phyloP scores from a whole-genome alignment of 768 basidiomycete species.

The Lactarius vividus region DNA sequence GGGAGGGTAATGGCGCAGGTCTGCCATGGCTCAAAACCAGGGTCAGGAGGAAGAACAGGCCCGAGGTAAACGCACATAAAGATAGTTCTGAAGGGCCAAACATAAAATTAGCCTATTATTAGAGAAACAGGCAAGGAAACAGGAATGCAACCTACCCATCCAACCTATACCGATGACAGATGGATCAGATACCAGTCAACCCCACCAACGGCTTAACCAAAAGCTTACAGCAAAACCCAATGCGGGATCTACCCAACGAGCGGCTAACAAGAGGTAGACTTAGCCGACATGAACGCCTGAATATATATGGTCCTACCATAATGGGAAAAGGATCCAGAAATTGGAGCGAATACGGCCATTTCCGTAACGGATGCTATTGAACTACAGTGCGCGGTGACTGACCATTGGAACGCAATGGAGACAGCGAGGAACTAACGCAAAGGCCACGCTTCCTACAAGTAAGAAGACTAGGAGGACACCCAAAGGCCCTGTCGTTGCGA shows the following conservation, averaged over 20 bases:
- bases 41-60: not conserved
- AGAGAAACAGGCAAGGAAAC: not conserved
- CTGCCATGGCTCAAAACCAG: constrained; percentile 7
- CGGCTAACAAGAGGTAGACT: constrained; percentile 26
- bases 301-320: constrained; percentile 28
- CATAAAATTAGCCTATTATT: not conserved
- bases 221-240: constrained; percentile 34
- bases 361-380: constrained; percentile 35
- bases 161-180: constrained; percentile 18
- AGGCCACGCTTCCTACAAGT: constrained; percentile 33
- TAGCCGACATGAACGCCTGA: not conserved
- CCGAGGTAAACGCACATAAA: constrained; percentile 16
- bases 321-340: constrained; percentile 33
- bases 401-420: not conserved
- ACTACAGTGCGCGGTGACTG: constrained; percentile 18
- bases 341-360: constrained; percentile 33
- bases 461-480: constrained; percentile 34
- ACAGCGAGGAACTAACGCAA: constrained; percentile 29
- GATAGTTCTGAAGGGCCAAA: constrained; percentile 23
- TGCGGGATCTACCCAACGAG: constrained; percentile 37
- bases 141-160: constrained; percentile 22
- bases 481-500: constrained; percentile 32
- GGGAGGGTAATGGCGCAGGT: constrained; percentile 26
- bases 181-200: not conserved
- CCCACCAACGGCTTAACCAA: not conserved